Evolutionary conservation across 2,329 filamentous ascomycete species (phyloP).

Genomic region (Xenoacremonium recifei): DNA sequence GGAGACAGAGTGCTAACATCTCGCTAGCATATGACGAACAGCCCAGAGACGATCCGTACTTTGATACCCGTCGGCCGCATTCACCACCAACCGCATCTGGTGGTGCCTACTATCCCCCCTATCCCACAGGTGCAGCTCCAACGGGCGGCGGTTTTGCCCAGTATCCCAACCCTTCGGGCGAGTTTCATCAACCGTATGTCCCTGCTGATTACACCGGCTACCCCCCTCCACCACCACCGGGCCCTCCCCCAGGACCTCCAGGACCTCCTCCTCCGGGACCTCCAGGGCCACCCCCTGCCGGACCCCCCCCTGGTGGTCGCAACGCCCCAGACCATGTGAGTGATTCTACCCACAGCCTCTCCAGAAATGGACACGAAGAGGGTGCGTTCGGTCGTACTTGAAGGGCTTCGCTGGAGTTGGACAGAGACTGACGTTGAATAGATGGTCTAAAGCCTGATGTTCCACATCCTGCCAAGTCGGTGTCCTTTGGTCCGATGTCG

Average conservation of each 20-base stretch:
- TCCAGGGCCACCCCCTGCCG: slow-evolving; percentile 29
- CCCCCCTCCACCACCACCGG: slow-evolving; percentile 35
- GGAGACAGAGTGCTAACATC: no score
- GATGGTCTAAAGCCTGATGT: slow-evolving; percentile 29
- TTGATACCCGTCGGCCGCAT: slow-evolving; percentile 36
- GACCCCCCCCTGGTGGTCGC: slow-evolving; percentile 32
- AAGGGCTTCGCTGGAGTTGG: slow-evolving; percentile 8
- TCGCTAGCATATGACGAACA: slow-evolving; percentile 19
- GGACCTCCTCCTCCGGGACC: slow-evolving; percentile 31
- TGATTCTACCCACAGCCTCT: slow-evolving; percentile 32
- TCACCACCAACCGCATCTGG: slow-evolving; percentile 52
- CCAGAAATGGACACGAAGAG: slow-evolving; percentile 29
- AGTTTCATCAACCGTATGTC: slow-evolving; percentile 41
- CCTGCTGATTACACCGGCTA: slow-evolving; percentile 43
- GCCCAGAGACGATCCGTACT: slow-evolving; percentile 32
- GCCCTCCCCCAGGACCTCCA: slow-evolving; percentile 20
- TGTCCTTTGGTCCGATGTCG: slow-evolving; percentile 48
- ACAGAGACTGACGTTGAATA: slow-evolving; percentile 23
- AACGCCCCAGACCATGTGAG: slow-evolving; percentile 44
- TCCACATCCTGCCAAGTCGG: slow-evolving; percentile 34
- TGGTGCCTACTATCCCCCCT: slow-evolving; percentile 48
- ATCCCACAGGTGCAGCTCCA: slow-evolving; percentile 31
- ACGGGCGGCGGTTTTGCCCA: slow-evolving; percentile 31
- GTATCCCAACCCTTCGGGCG: slow-evolving; percentile 32
- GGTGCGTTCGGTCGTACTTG: slow-evolving; percentile 36